Evolutionary conservation across 176 grass and related monocot genomes (phyloP), one percentile per base, ranked within the genome.

Genomic region (Saccharum officinarum): DNA sequence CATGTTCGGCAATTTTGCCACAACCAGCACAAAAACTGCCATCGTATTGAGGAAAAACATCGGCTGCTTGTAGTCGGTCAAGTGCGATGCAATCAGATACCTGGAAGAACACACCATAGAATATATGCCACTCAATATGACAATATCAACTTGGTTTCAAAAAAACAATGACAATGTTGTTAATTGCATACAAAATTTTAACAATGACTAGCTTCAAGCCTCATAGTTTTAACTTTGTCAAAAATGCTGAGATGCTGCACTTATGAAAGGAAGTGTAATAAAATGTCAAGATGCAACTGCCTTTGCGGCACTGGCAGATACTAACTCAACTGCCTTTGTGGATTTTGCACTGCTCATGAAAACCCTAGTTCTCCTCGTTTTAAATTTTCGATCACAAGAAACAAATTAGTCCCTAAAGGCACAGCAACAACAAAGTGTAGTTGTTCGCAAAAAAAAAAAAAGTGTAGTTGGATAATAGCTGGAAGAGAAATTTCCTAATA

Each of bases 1-100:
- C 88, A 95, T 93, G 63, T 95, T 95, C 1, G 91, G 91, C 74
- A 95, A 47, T 71, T 95, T 95, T 20, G 88, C 91, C 68, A 95
- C 69, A 14, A 95, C 91, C 60, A 95, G 71, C 55, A 95, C 93
- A 7, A 92, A 39, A 39, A 91, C 93, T 6, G 86, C 88, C 12
- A 92, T 20, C 2, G 90, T 89, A 80, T 95, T 89, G 30, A 95
- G 76, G 82, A 92, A 95, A 84, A 95, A 87, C 94, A 95, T 87
- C 2, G 94, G 91, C 57, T 95, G 94, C 46, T 87, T 90, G 85
- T 95, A 93, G 73, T 95, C 94, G 0, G 88, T 95, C 44, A 92
- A 89, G 83, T 95, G 93, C 14, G 93, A 95, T 33, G 91, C 84
- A 60, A 95, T 95, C 70, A 95, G 67, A 20, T 91, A 95, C 93